Conservation (phyloP, 2,329 filamentous ascomycete genomes). For the Chaetomiaceae sp. region DNA sequence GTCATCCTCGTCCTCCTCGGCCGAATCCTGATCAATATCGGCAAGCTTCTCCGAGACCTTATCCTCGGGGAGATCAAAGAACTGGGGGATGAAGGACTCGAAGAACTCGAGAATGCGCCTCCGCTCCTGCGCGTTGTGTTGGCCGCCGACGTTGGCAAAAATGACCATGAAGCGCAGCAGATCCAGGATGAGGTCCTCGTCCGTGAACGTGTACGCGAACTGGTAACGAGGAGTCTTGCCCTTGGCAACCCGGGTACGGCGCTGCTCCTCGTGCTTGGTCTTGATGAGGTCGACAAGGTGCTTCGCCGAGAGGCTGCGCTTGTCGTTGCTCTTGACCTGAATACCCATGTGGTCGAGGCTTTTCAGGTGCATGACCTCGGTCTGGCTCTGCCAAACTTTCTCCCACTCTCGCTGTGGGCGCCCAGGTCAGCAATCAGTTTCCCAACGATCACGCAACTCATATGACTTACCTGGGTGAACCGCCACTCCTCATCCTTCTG, state of each 20-base stretch:
- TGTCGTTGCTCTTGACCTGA: constrained; percentile 81
- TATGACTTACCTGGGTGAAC: constrained; percentile 56
- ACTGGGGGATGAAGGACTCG: constrained; percentile 68
- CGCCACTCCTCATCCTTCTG: constrained; percentile 98
- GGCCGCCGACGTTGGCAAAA: constrained; percentile 63
- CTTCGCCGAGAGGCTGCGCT: constrained; percentile 86
- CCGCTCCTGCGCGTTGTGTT: constrained; percentile 68
- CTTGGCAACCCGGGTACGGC: constrained; percentile 63
- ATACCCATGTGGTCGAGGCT: constrained; percentile 96
- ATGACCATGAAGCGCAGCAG: constrained; percentile 59
- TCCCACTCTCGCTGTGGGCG: constrained; percentile 82
- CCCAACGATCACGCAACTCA: not conserved
- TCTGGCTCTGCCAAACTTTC: constrained; percentile 97
- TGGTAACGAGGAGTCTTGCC: constrained; percentile 64
- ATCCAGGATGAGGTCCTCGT: constrained; percentile 63
- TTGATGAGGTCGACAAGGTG: constrained; percentile 87
- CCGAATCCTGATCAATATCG: constrained; percentile 65
- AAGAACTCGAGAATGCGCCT: constrained; percentile 71
- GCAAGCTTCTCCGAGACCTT: constrained; percentile 62
- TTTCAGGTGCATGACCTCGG: constrained; percentile 89
- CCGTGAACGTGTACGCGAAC: constrained; percentile 69
- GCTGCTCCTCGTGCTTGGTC: constrained; percentile 87
- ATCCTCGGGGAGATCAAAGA: constrained; percentile 72
- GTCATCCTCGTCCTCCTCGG: constrained; percentile 75
- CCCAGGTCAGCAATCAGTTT: not conserved